phyloP scores from a whole-genome alignment of 2,329 filamentous ascomycete genomes.

The Lasiodiplodia theobromae region DNA sequence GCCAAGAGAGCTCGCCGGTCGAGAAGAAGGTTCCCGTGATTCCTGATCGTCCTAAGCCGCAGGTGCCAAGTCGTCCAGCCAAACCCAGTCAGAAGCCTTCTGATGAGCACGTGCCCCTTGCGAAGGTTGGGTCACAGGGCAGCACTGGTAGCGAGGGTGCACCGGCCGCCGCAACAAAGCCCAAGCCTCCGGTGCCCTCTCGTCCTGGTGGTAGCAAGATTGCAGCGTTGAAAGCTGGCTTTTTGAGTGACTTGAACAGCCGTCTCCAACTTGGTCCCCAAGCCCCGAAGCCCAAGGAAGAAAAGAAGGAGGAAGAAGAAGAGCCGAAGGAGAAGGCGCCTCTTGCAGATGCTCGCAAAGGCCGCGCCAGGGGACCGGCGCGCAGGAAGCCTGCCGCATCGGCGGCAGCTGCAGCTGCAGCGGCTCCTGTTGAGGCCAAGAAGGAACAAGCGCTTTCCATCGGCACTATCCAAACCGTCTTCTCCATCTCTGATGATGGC shows the following conservation, averaged over 20 bases:
- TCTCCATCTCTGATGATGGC: constrained; percentile 45
- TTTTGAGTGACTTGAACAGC: constrained; percentile 92
- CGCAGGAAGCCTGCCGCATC: constrained; percentile 69
- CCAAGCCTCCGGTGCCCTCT: constrained; percentile 84
- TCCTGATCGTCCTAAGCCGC: constrained; percentile 68
- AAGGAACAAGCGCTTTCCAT: constrained; percentile 2
- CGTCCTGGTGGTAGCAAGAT: constrained; percentile 85
- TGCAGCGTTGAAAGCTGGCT: constrained; percentile 86
- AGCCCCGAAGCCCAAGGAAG: constrained; percentile 76
- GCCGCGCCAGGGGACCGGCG: constrained; percentile 85
- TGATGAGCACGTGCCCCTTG: constrained; percentile 43
- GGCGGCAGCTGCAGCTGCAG: constrained; percentile 47
- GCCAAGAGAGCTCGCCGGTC: constrained; percentile 51
- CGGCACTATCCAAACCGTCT: constrained; percentile 37
- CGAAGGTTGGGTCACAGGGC: constrained; percentile 43
- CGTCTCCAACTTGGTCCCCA: constrained; percentile 87
- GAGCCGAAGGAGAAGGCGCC: constrained; percentile 75
- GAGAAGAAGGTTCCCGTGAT: constrained; percentile 61
- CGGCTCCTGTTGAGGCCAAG: background rate
- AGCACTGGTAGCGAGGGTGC: constrained; percentile 46
- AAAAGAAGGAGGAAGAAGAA: constrained; percentile 58
- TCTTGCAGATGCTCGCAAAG: constrained; percentile 88
- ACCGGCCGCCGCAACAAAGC: constrained; percentile 60
- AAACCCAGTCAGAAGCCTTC: constrained; percentile 53
- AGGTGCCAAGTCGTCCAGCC: constrained; percentile 65